Evolutionary conservation across 2,329 filamentous ascomycete genomes (phyloP), one percentile per base, ranked within the genome.

Genomic region (Apiospora hydei): DNA sequence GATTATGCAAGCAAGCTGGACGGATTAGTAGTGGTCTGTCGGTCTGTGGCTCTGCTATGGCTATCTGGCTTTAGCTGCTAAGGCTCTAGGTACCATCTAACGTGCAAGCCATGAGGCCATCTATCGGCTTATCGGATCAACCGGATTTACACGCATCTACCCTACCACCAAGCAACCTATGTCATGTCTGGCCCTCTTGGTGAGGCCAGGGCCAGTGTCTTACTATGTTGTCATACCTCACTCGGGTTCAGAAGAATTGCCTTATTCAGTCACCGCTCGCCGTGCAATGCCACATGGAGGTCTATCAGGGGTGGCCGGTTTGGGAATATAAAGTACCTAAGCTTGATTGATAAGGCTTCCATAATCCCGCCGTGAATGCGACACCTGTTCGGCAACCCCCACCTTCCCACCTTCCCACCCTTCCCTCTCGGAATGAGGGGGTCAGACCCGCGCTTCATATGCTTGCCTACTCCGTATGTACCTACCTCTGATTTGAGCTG

Each of bases 331-430:
- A 30, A 30, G 26, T 30, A 34, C 13, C 30, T 16, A 38, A 38
- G 18, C 53, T 61, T 64, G 57, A n/a, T 64, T 64, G n/a, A 64
- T 64, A 64, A 64, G 34, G 34, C 57, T 64, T 64, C n/a, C 30
- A 41, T 64, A 64, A 64, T 38, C 57, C 57, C 34, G 57, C 34
- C n/a, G 57, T 16, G n/a, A 64, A 64, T 61, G 30, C 53, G 53
- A 41, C 34, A 64, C 18, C 30, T 61, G 30, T 18, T 16, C 16
- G 53, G 26, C 30, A 61, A 26, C 11, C 53, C 53, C 34, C 26
- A 30, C 26, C 26, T 30, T 30, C 26, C 26, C 26, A 30, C 26
- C 26, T 30, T 30, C 26, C 57, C 57, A 64, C 57, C 57, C n/a
- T 64, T 24, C 34, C 2, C 57, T n/a, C 57, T 41, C 57, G 18